A percentile compares a stretch with the other conserved stretches of the same genome.
These are phyloP conservation scores for Lactarius hengduanensis DNA, from an alignment of 768 basidiomycete genomes.

Conservation along the genomic window DNA sequence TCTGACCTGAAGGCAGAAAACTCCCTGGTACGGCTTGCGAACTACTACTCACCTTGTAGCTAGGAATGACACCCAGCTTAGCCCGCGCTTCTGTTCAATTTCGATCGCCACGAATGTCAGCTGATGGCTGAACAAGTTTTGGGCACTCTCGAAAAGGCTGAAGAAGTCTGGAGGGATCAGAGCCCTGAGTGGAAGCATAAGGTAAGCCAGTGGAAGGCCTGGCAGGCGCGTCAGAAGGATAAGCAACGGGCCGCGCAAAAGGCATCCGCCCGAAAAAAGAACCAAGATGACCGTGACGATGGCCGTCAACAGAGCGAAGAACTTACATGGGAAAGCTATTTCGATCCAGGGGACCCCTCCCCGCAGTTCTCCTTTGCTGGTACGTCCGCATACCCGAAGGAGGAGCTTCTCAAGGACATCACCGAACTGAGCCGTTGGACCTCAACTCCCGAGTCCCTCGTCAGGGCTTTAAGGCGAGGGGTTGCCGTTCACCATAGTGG, in stretches of 20 bases:
- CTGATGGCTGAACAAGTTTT: conserved; percentile 45
- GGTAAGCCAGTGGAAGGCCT: conserved; percentile 50
- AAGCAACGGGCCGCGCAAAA: conserved; percentile 47
- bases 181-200: conserved; percentile 52
- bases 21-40: conserved; percentile 48
- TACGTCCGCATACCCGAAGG: conserved; percentile 42
- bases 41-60: background rate
- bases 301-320: conserved; percentile 28
- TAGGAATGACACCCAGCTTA: conserved; percentile 29
- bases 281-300: conserved; percentile 31
- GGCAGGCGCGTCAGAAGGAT: conserved; percentile 47
- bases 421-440: conserved; percentile 37
- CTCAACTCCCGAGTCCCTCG: conserved; percentile 42
- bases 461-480: conserved; percentile 53
- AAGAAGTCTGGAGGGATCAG: conserved; percentile 48
- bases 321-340: conserved; percentile 50
- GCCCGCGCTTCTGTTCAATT: conserved; percentile 69
- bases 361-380: conserved; percentile 61
- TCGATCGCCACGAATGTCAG: conserved; percentile 61
- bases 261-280: conserved; percentile 41
- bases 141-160: conserved; percentile 41
- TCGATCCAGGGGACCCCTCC: conserved; percentile 57
- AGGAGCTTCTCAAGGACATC: conserved; percentile 52
- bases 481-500: conserved; percentile 71
- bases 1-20: conserved; percentile 55